Conservation (phyloP, 2,329 filamentous ascomycete genomes). For the Aspergillus neoniger region DNA sequence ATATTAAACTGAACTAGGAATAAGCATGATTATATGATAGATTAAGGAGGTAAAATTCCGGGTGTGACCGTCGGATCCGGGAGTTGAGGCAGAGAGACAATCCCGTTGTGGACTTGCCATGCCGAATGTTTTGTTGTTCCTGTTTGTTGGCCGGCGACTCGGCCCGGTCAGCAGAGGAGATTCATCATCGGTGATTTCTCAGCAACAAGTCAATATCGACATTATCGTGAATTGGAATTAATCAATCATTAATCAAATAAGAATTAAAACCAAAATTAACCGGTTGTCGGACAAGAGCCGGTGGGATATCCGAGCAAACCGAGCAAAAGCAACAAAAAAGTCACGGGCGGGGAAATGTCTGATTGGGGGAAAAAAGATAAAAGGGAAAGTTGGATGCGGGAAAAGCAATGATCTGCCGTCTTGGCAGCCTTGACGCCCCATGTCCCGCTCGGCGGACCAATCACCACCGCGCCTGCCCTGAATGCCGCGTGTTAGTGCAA, state of each 20-base stretch:
- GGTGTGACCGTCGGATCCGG: neutral
- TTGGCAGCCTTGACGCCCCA: neutral
- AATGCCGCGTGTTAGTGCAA: neutral
- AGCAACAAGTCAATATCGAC: neutral
- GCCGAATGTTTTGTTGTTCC: too few species aligned
- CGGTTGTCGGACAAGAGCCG: neutral
- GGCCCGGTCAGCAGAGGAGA: too few species aligned
- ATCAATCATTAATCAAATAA: neutral
- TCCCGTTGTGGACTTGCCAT: too few species aligned
- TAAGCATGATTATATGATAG: neutral
- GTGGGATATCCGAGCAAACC: neutral
- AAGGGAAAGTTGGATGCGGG: neutral
- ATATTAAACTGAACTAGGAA: neutral
- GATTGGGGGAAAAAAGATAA: neutral
- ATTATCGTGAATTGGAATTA: neutral
- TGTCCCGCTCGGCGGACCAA: neutral
- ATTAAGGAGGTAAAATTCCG: neutral
- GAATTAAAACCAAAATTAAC: neutral
- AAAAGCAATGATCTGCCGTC: slow-evolving; percentile 5
- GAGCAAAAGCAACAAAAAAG: neutral
- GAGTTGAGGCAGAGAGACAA: too few species aligned
- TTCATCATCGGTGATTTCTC: neutral
- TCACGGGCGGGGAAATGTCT: neutral
- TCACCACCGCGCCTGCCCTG: neutral
- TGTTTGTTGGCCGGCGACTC: too few species aligned